These are phyloP conservation scores for Astrothelium subdiscretum DNA, from an alignment of 495 filamentous ascomycete genomes.

Conservation along the genomic window DNA sequence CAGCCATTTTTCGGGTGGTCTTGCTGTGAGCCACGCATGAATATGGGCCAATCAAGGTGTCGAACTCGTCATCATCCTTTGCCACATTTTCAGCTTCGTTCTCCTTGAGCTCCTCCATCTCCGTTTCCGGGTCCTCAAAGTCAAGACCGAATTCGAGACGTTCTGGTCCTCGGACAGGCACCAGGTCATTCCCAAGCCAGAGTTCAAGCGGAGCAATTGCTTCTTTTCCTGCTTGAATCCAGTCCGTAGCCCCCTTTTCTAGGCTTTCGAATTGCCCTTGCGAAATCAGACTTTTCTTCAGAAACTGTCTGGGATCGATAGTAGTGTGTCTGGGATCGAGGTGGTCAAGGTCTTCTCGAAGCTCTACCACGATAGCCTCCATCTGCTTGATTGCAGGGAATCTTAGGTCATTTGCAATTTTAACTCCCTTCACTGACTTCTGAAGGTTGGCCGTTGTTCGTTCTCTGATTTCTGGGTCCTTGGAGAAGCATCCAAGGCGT, in stretches of 20 bases:
- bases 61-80: slow-evolving; percentile 42
- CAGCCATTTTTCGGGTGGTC: slow-evolving; percentile 25
- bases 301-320: slow-evolving; percentile 36
- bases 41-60: slow-evolving; percentile 39
- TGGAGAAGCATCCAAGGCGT: slow-evolving; percentile 69
- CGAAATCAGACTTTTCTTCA: slow-evolving; percentile 47
- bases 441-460: slow-evolving; percentile 55
- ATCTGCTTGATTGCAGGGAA: slow-evolving; percentile 29
- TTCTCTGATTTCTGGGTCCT: slow-evolving; percentile 50
- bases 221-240: slow-evolving; percentile 33
- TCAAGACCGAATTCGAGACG: slow-evolving; percentile 36
- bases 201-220: slow-evolving; percentile 38
- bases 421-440: slow-evolving; percentile 8
- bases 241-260: slow-evolving; percentile 37
- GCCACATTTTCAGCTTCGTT: slow-evolving; percentile 47
- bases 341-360: slow-evolving; percentile 37
- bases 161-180: slow-evolving; percentile 29
- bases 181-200: slow-evolving; percentile 50
- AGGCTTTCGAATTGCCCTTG: slow-evolving; percentile 52
- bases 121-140: slow-evolving; percentile 53
- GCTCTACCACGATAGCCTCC: slow-evolving; percentile 32
- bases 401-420: slow-evolving; percentile 25
- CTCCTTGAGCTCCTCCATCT: slow-evolving; percentile 53
- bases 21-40: slow-evolving; percentile 38
- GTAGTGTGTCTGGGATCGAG: slow-evolving; percentile 24